Evolutionary conservation across 495 filamentous ascomycete species (phyloP).

Genomic region (Aeminium ludgeri): DNA sequence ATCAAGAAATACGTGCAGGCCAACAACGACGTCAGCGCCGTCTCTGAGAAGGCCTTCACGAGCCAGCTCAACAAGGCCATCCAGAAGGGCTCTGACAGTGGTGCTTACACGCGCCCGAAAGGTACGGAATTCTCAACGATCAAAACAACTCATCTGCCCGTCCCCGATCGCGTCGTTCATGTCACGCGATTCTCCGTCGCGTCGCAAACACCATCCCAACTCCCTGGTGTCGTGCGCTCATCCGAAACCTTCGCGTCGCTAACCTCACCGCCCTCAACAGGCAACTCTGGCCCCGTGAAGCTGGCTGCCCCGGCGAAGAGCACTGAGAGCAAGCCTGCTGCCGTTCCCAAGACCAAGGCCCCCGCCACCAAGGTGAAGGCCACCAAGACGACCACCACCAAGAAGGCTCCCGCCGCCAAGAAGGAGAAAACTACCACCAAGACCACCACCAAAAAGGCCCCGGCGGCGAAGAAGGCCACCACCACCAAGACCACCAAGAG

Average conservation of each 20-base stretch:
- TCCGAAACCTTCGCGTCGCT: conserved; percentile 16
- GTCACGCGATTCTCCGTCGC: conserved; percentile 7
- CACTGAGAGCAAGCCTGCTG: conserved; percentile 21
- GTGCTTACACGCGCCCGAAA: conserved; percentile 84
- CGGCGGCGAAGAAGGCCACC: conserved; percentile 36
- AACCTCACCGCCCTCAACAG: conserved; percentile 33
- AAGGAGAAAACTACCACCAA: conserved; percentile 15
- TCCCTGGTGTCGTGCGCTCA: conserved; percentile 1
- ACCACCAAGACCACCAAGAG: conserved; percentile 27
- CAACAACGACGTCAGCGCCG: conserved; percentile 73
- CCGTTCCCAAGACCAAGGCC: conserved; percentile 20
- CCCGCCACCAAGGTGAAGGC: conserved; percentile 30
- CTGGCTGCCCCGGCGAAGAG: conserved; percentile 64
- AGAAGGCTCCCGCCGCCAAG: conserved; percentile 33
- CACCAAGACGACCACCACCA: conserved; percentile 29
- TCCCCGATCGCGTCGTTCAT: not conserved
- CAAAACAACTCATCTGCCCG: not conserved
- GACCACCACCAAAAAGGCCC: conserved; percentile 31
- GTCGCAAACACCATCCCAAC: not conserved
- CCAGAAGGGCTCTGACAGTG: conserved; percentile 74
- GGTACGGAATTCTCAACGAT: conserved; percentile 40
- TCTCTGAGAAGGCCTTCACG: conserved; percentile 61
- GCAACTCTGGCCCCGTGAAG: conserved; percentile 88
- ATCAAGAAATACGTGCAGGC: conserved; percentile 96
- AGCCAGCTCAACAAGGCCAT: conserved; percentile 86